Evolutionary conservation across 2,329 filamentous ascomycete genomes (phyloP), one percentile per base, ranked within the genome.

Genomic region (Didymella arachidicola): DNA sequence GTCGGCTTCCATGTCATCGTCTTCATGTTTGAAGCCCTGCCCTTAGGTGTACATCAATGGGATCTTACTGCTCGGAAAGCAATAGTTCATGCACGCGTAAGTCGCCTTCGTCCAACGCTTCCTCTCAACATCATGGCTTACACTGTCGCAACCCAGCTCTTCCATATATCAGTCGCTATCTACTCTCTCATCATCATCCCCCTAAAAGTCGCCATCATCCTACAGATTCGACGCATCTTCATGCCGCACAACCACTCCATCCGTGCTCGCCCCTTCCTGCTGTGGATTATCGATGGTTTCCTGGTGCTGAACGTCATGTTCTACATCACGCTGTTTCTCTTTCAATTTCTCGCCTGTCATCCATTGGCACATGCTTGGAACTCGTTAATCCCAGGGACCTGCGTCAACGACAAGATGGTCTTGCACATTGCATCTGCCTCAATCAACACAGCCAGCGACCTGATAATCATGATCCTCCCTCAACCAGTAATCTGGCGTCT

Each of bases 201-300:
- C 1, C 59, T 68, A 16, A 70, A 70, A 54, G 45, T 64, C 25
- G 48, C 62, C 30, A 56, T 70, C 41, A 58, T 67, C 38, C 53
- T 70, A 8, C 64, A 68, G 42, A 64, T 63, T 27, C 57, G 63
- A 1, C 62, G 61, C 34, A 59, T 67, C 47, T 66, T 67, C 57
- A 30, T 60, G n/a, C 57, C 62, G 3, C 47, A 47, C 39, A 29
- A 51, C 8, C 42, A 39, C 29, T 47, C 44, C 4, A 27, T 60
- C 16, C 54, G 27, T 14, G 39, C 53, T 11, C 56, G 48, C 11
- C 36, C 52, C 7, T 8, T 49, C 7, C 16, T 55, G 1, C 47
- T 52, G 7, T 62, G 59, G 59, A 25, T 45, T 1, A 60, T 60
- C 27, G 56, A 63, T 52, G 12, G 61, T 14, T 59, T 64, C 38